A percentile compares a stretch with the other conserved stretches of the same genome.
Evolutionary conservation across 495 filamentous ascomycete species (phyloP).

Genomic region (Penicillium chermesinum): DNA sequence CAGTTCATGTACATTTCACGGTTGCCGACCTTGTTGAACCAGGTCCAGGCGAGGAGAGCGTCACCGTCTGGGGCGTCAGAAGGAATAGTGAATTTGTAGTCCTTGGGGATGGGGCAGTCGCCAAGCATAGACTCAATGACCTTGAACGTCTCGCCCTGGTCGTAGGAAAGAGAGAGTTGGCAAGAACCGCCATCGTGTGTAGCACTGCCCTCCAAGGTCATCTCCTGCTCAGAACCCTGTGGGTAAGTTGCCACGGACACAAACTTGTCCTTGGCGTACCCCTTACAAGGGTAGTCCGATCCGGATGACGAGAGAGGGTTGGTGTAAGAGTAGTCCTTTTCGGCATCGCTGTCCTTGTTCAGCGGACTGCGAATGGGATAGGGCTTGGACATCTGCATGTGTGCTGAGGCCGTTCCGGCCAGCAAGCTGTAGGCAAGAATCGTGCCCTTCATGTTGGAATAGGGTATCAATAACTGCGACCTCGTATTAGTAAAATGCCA

Average conservation of each 20-base stretch:
- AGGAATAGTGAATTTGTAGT: conserved; percentile 47
- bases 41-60: conserved; percentile 75
- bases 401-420: conserved; percentile 36
- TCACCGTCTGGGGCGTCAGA: conserved; percentile 40
- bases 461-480: not conserved
- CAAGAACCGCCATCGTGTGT: conserved; percentile 84
- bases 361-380: conserved; percentile 46
- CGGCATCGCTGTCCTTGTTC: conserved; percentile 27
- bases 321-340: conserved; percentile 50
- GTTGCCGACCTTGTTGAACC: conserved; percentile 87
- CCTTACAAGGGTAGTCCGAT: conserved; percentile 49
- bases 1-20: conserved; percentile 98
- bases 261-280: conserved; percentile 44
- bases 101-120: conserved; percentile 62
- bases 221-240: conserved; percentile 35
- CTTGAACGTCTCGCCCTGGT: conserved; percentile 62
- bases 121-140: conserved; percentile 80
- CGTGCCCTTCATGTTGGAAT: conserved; percentile 39
- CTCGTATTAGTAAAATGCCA: too few relatives aligned
- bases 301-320: conserved; percentile 40
- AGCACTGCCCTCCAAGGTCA: conserved; percentile 48
- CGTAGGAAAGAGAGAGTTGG: conserved; percentile 78
- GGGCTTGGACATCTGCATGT: conserved; percentile 45
- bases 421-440: conserved; percentile 28
- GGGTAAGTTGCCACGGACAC: conserved; percentile 40